Evolutionary conservation across 106 monocot genomes (phyloP).

Genomic region (Acorus gramineus): DNA sequence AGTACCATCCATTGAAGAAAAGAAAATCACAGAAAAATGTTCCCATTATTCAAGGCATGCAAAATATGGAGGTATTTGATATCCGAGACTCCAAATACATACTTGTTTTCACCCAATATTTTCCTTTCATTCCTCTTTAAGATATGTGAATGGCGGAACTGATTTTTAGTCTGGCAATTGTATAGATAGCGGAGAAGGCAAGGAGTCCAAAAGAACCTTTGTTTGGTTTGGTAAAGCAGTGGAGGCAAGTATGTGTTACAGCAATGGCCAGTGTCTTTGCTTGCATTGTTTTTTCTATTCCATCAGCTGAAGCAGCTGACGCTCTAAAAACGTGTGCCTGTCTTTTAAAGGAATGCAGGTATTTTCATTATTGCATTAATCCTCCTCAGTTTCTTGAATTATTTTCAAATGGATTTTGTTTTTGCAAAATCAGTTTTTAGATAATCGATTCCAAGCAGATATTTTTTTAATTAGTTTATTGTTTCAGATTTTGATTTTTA

Average conservation of each 20-base stretch:
- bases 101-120: not conserved
- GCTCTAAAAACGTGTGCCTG: slow-evolving; percentile 57
- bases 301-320: slow-evolving; percentile 68
- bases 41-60: not conserved
- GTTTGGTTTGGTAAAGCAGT: slow-evolving; percentile 10
- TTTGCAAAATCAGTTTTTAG: too few relatives aligned
- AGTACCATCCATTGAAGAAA: slow-evolving; percentile 9
- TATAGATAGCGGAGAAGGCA: slow-evolving; percentile 13
- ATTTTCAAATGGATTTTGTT: too few relatives aligned
- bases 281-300: slow-evolving; percentile 34
- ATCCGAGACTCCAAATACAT: too few relatives aligned
- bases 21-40: not conserved
- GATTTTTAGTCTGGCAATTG: not conserved
- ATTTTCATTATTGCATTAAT: not conserved
- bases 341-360: slow-evolving; percentile 86
- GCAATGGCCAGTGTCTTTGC: slow-evolving; percentile 39
- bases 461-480: too few relatives aligned
- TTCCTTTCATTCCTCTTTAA: not conserved
- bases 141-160: not conserved
- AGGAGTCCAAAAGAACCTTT: not conserved
- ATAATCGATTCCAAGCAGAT: too few relatives aligned
- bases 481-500: too few relatives aligned
- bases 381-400: too few relatives aligned
- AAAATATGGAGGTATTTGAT: slow-evolving; percentile 16
- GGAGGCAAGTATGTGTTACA: slow-evolving; percentile 18